A percentile compares a stretch with the other conserved stretches of the same genome.
Conservation (phyloP, 2,329 filamentous ascomycete species). For the Calonectria pauciramosa region DNA sequence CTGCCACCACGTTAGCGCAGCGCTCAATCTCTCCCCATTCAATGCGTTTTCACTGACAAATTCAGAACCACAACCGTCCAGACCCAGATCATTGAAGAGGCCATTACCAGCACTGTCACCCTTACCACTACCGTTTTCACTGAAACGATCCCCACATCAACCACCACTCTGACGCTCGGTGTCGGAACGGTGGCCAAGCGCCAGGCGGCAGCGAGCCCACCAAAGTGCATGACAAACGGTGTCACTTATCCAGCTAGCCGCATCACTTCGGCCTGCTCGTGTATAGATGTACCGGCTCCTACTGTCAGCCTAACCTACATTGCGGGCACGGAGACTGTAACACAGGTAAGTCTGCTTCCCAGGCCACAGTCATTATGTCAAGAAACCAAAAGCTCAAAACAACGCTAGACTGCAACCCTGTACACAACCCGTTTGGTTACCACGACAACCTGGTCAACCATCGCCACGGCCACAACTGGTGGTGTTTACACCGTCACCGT, state of each 20-base stretch:
- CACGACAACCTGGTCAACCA: slow-evolving; percentile 25
- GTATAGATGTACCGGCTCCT: slow-evolving; percentile 38
- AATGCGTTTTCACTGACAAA: not conserved
- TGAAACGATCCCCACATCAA: slow-evolving; percentile 35
- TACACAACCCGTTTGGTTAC: slow-evolving; percentile 20
- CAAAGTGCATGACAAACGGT: slow-evolving; percentile 40
- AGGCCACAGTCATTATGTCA: not conserved
- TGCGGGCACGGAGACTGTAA: slow-evolving; percentile 21
- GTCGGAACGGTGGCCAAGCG: slow-evolving; percentile 22
- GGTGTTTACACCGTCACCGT: slow-evolving; percentile 24
- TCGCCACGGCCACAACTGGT: slow-evolving; percentile 24
- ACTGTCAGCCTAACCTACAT: slow-evolving; percentile 34
- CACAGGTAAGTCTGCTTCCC: not conserved
- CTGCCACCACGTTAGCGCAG: slow-evolving; percentile 29
- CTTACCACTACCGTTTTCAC: slow-evolving; percentile 39
- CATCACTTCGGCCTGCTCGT: slow-evolving; percentile 42
- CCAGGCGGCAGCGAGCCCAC: slow-evolving; percentile 18
- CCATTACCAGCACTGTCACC: slow-evolving; percentile 15
- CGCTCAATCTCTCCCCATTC: not conserved
- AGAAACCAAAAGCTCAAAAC: not conserved
- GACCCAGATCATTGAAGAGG: slow-evolving; percentile 24
- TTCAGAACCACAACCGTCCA: slow-evolving; percentile 31
- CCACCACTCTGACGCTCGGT: slow-evolving; percentile 32
- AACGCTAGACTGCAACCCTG: slow-evolving; percentile 5
- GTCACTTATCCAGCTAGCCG: slow-evolving; percentile 40